Evolutionary conservation across 2,329 filamentous ascomycete genomes (phyloP).

Genomic region (Grosmannia penicillata): DNA sequence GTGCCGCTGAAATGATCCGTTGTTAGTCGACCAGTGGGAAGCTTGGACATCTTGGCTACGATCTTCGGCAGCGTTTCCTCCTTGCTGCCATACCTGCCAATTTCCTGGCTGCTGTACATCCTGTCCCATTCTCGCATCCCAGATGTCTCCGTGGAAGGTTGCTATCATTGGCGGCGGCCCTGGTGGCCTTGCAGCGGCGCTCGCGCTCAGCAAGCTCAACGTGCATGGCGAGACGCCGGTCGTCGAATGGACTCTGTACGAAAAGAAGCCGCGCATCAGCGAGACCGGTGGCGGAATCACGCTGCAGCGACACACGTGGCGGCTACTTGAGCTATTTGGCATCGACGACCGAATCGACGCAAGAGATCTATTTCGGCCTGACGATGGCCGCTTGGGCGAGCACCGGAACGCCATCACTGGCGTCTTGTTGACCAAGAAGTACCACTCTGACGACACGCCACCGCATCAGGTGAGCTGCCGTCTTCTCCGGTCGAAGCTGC

Average conservation of each 20-base stretch:
- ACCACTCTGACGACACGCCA: slow-evolving; percentile 12
- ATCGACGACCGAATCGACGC: slow-evolving; percentile 17
- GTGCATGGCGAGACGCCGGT: slow-evolving; percentile 13
- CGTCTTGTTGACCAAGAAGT: slow-evolving; percentile 12
- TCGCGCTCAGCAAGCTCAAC: slow-evolving; percentile 8
- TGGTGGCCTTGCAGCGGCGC: slow-evolving; percentile 7
- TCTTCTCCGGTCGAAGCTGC: slow-evolving; percentile 23
- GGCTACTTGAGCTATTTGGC: slow-evolving; percentile 18
- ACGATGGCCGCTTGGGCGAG: slow-evolving; percentile 13
- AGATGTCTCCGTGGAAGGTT: too few species aligned
- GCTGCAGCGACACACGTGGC: slow-evolving; percentile 20
- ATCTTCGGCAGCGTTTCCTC: too few species aligned
- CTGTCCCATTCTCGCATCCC: too few species aligned
- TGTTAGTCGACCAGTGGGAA: too few species aligned
- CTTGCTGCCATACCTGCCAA: too few species aligned
- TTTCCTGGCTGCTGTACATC: too few species aligned
- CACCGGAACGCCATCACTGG: slow-evolving; percentile 19
- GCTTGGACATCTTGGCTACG: too few species aligned
- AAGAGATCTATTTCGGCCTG: slow-evolving; percentile 16
- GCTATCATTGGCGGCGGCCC: slow-evolving; percentile 11
- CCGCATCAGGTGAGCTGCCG: slow-evolving; percentile 15
- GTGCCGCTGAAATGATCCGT: too few species aligned
- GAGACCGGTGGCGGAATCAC: slow-evolving; percentile 23
- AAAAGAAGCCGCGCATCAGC: slow-evolving; percentile 15
- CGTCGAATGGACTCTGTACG: slow-evolving; percentile 16